phyloP scores from a whole-genome alignment of 1,284 basidiomycete species.

The Marasmius tenuissimus region DNA sequence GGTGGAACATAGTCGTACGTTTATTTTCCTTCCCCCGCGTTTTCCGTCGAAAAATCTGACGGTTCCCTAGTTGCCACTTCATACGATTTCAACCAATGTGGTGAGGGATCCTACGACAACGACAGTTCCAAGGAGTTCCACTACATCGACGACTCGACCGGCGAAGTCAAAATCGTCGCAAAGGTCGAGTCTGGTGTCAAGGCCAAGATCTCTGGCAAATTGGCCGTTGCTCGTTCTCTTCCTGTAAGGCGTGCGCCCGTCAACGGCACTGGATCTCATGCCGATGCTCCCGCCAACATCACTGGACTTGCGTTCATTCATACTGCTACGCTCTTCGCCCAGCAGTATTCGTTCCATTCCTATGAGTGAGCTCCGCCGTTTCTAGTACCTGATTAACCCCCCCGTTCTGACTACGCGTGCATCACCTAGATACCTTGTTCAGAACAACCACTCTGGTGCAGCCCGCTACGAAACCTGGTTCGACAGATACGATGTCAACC shows the following conservation, averaged over 20 bases:
- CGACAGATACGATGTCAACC: conserved; percentile 34
- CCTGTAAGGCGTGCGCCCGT: conserved; percentile 12
- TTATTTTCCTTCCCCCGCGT: background rate
- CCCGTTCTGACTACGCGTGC: conserved; percentile 12
- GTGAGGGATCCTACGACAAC: conserved; percentile 38
- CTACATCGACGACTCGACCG: conserved; percentile 32
- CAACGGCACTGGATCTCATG: conserved; percentile 33
- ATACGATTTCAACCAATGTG: conserved; percentile 45
- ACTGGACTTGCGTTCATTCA: conserved; percentile 17
- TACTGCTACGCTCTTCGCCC: conserved; percentile 33
- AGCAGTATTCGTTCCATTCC: conserved; percentile 34
- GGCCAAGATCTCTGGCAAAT: conserved; percentile 29
- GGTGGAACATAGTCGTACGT: conserved; percentile 37
- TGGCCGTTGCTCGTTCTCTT: conserved; percentile 27
- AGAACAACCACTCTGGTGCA: conserved; percentile 26
- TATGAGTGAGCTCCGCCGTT: conserved; percentile 18
- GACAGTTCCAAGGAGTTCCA: conserved; percentile 41
- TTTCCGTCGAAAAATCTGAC: background rate
- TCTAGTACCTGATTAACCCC: background rate
- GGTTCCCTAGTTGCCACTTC: conserved; percentile 34
- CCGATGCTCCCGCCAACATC: conserved; percentile 4
- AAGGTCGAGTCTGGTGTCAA: conserved; percentile 27
- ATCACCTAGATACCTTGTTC: conserved; percentile 11
- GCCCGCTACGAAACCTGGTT: conserved; percentile 47
- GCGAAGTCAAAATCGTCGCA: conserved; percentile 29